phyloP scores from a whole-genome alignment of 129 eudicot species.

The Calendula officinalis region DNA sequence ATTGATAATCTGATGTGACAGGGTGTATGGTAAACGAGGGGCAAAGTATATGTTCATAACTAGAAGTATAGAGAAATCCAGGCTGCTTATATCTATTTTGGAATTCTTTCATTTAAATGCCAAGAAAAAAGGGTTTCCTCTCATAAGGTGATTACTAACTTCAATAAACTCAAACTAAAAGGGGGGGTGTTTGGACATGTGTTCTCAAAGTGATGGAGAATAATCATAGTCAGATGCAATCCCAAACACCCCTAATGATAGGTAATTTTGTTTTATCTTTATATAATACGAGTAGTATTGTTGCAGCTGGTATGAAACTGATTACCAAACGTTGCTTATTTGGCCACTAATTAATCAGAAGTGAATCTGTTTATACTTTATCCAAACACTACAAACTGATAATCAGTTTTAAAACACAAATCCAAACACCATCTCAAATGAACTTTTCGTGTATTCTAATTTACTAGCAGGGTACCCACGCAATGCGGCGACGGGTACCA shows the following conservation, averaged over 20 bases:
- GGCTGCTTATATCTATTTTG: constrained; percentile 46
- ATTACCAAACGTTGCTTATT: not conserved
- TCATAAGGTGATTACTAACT: constrained; percentile 44
- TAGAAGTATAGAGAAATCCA: constrained; percentile 49
- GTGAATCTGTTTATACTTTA: not conserved
- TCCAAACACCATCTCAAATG: constrained; percentile 6
- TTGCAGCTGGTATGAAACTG: not conserved
- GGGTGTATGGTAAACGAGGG: constrained; percentile 51
- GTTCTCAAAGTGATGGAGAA: not conserved
- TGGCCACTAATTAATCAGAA: not conserved
- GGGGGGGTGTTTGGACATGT: constrained; percentile 1
- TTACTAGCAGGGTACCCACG: too few relatives aligned
- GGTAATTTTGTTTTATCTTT: not conserved
- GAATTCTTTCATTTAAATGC: constrained; percentile 39
- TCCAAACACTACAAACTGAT: not conserved
- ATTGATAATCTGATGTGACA: constrained; percentile 7
- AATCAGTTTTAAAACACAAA: not conserved
- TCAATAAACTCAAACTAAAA: not conserved
- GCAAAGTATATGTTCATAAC: constrained; percentile 46
- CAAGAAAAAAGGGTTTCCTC: constrained; percentile 33
- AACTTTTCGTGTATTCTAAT: not conserved
- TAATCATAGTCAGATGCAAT: not conserved
- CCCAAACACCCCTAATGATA: too few relatives aligned
- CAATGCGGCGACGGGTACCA: too few relatives aligned
- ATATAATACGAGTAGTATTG: not conserved